A percentile compares a stretch with the other conserved stretches of the same genome.
These are phyloP conservation scores for Pisolithus tinctorius DNA, from an alignment of 768 basidiomycete species.

Conservation along the genomic window DNA sequence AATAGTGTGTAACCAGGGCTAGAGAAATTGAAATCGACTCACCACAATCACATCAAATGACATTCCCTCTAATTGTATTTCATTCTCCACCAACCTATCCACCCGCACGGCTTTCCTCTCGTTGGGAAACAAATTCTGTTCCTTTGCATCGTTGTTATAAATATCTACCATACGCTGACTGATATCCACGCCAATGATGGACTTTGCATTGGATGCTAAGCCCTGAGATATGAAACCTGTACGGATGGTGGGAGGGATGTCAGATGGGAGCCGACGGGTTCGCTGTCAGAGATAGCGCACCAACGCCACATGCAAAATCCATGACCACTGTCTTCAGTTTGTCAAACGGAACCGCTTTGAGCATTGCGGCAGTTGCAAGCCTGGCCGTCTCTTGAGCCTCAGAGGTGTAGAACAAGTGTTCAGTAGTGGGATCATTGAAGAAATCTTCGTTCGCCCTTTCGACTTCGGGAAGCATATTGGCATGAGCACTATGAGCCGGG, in stretches of 20 bases:
- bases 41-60: constrained; percentile 64
- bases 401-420: constrained; percentile 13
- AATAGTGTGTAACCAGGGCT: not conserved
- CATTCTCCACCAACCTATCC: constrained; percentile 38
- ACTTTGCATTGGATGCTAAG: constrained; percentile 48
- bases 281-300: constrained; percentile 24
- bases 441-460: constrained; percentile 9
- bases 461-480: not conserved
- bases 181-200: constrained; percentile 63
- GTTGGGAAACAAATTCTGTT: constrained; percentile 51
- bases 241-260: not conserved
- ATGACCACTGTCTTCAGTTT: constrained; percentile 46
- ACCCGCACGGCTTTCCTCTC: constrained; percentile 53
- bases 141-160: constrained; percentile 46
- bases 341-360: constrained; percentile 38
- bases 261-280: not conserved
- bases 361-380: constrained; percentile 14
- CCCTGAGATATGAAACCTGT: constrained; percentile 54
- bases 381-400: constrained; percentile 12
- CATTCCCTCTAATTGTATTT: constrained; percentile 41
- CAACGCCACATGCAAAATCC: constrained; percentile 67
- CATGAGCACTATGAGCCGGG: not conserved
- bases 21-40: constrained; percentile 16
- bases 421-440: constrained; percentile 7
- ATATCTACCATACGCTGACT: constrained; percentile 55